Evolutionary conservation across 2,329 filamentous ascomycete genomes (phyloP).

Genomic region (Sporothrix pallida): DNA sequence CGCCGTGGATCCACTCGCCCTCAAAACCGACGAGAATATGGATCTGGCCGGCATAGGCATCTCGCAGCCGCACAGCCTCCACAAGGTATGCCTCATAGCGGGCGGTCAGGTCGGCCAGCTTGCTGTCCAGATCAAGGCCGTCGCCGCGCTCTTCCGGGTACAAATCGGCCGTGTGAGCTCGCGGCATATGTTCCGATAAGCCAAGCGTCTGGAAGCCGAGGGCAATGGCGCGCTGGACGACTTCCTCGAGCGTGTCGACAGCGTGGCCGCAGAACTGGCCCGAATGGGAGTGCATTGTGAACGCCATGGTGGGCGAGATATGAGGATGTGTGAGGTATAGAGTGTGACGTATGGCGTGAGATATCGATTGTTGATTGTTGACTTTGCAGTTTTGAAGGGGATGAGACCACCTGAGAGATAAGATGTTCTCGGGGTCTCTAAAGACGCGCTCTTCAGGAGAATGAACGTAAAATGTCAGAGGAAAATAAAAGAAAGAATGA

Average conservation of each 20-base stretch:
- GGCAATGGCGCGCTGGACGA: conserved; percentile 78
- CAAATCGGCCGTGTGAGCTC: conserved; percentile 72
- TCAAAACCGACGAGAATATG: conserved; percentile 89
- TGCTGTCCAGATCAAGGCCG: conserved; percentile 55
- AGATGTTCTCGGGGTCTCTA: not conserved
- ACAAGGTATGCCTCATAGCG: conserved; percentile 74
- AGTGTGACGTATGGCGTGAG: not conserved
- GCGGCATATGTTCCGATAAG: conserved; percentile 94
- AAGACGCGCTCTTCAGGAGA: not conserved
- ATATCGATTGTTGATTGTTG: not conserved
- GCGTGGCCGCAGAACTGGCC: conserved; percentile 97
- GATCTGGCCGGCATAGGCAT: conserved; percentile 72
- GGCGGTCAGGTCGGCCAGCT: conserved; percentile 55
- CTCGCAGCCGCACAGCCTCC: conserved; percentile 76
- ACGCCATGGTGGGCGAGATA: conserved; percentile 69
- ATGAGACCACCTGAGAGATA: not conserved
- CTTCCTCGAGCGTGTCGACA: conserved; percentile 79
- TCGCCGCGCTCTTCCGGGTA: conserved; percentile 85
- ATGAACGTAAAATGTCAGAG: not conserved
- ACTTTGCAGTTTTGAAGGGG: not conserved
- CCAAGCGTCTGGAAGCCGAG: conserved; percentile 83
- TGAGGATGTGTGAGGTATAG: not conserved
- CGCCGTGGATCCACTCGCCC: conserved; percentile 84
- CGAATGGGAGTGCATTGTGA: conserved; percentile 97
- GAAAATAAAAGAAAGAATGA: not conserved